These are phyloP conservation scores for Aristolochia fimbriata DNA, from an alignment of 164 flowering plant species.

Conservation along the genomic window DNA sequence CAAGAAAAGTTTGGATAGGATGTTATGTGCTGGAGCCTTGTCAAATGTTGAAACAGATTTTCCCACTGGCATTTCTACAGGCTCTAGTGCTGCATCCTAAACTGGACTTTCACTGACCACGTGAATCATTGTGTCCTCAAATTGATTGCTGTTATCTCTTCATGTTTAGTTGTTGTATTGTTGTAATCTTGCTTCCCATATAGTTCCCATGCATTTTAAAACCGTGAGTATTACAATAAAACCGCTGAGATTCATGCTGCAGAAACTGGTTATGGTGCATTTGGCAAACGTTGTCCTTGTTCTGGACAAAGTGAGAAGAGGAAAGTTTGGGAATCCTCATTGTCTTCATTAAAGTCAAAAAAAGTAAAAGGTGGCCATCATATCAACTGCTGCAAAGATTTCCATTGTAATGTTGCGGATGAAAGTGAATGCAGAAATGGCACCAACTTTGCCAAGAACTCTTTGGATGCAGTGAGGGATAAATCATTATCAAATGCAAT, in stretches of 20 bases:
- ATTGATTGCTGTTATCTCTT: constrained; percentile 1
- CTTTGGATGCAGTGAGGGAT: constrained; percentile 13
- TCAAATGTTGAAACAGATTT: too few species aligned
- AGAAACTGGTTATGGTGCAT: constrained; percentile 11
- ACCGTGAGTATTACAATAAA: constrained; percentile 7
- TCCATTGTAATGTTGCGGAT: constrained; percentile 12
- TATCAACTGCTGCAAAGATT: constrained; percentile 24
- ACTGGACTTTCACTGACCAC: not conserved
- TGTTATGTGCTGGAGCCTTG: too few species aligned
- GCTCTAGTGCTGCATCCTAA: too few species aligned
- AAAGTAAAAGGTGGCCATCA: constrained; percentile 60
- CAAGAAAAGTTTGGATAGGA: too few species aligned
- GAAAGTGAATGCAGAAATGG: constrained; percentile 14
- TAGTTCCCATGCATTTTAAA: not conserved
- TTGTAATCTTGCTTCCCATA: constrained; percentile 12
- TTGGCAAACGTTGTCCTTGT: constrained; percentile 27
- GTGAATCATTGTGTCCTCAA: too few species aligned
- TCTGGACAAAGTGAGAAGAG: constrained; percentile 34
- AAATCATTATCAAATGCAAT: constrained; percentile 14
- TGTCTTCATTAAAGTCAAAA: constrained; percentile 68
- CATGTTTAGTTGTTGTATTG: constrained; percentile 2
- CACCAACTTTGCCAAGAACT: constrained; percentile 17
- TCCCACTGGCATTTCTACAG: too few species aligned
- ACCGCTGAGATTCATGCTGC: constrained; percentile 6
- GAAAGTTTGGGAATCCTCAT: constrained; percentile 61